Percentiles rank a stretch among this genome's conserved stretches.
Conservation (phyloP, 1,284 basidiomycete genomes). For the Ceratobasidium sp. region DNA sequence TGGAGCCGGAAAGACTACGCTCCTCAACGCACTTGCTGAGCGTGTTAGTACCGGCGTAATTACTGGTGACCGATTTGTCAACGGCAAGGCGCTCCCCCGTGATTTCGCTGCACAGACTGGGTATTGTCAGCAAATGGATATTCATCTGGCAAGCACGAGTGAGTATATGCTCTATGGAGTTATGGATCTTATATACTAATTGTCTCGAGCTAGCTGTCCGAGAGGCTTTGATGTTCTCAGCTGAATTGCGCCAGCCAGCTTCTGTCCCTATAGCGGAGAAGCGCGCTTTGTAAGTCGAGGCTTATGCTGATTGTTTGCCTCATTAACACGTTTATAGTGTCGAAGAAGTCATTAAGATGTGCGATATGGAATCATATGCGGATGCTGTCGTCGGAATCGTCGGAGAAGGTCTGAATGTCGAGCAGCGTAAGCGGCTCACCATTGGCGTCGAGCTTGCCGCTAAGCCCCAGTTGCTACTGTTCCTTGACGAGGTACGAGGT, state of each 20-base stretch:
- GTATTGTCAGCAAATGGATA: conserved; percentile 87
- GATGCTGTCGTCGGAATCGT: conserved; percentile 84
- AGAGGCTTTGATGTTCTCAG: conserved; percentile 88
- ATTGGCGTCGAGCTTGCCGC: conserved; percentile 88
- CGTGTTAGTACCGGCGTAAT: conserved; percentile 87
- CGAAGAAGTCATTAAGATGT: conserved; percentile 83
- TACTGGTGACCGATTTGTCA: conserved; percentile 82
- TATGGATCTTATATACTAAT: conserved; percentile 44
- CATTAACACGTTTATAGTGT: conserved; percentile 71
- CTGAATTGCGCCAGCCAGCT: conserved; percentile 82
- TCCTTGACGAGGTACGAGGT: conserved; percentile 77
- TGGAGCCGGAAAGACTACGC: conserved; percentile 80
- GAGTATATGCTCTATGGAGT: neutral
- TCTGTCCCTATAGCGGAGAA: conserved; percentile 79
- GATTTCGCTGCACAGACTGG: conserved; percentile 85
- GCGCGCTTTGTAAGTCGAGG: conserved; percentile 77
- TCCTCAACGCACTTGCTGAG: conserved; percentile 87
- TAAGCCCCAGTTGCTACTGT: conserved; percentile 82
- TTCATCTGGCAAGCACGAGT: conserved; percentile 76
- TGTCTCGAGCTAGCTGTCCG: conserved; percentile 69
- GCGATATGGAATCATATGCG: conserved; percentile 78
- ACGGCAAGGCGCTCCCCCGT: conserved; percentile 76
- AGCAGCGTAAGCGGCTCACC: conserved; percentile 83
- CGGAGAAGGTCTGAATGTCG: conserved; percentile 70
- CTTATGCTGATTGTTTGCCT: neutral